Evolutionary conservation across 768 basidiomycete species (phyloP).

Genomic region (Mycena metata): DNA sequence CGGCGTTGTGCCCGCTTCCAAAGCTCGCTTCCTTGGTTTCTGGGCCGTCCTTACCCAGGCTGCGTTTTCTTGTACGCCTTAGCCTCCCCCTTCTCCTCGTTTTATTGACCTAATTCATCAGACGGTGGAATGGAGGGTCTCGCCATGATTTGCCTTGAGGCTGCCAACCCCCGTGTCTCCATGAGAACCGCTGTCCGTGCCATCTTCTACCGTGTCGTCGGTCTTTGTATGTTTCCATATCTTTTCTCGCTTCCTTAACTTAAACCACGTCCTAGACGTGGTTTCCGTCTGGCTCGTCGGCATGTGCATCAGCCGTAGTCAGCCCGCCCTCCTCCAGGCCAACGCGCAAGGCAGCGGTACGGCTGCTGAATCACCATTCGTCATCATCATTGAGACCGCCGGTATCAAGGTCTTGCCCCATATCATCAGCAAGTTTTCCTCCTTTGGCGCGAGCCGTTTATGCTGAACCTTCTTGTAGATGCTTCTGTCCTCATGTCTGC

Average conservation of each 20-base stretch:
- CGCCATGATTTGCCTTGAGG: constrained; percentile 49
- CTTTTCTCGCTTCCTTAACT: neutral
- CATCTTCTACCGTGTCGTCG: constrained; percentile 54
- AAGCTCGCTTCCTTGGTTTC: constrained; percentile 50
- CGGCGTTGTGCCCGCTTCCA: constrained; percentile 38
- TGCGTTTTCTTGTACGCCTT: constrained; percentile 51
- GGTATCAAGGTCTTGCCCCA: constrained; percentile 63
- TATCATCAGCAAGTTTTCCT: constrained; percentile 47
- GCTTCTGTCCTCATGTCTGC: constrained; percentile 64
- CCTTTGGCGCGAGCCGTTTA: neutral
- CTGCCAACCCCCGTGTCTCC: constrained; percentile 59
- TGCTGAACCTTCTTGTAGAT: constrained; percentile 27
- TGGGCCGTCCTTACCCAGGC: constrained; percentile 48
- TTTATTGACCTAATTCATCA: constrained; percentile 31
- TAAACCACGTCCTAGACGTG: constrained; percentile 40
- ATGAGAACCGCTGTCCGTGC: constrained; percentile 57
- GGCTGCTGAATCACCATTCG: constrained; percentile 51
- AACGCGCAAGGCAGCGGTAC: constrained; percentile 41
- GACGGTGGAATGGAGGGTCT: constrained; percentile 60
- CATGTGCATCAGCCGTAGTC: constrained; percentile 56
- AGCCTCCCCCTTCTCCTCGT: neutral
- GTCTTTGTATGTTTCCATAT: constrained; percentile 34
- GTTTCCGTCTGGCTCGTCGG: constrained; percentile 56
- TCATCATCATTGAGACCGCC: constrained; percentile 59
- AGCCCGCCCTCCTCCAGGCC: constrained; percentile 34